Percentiles rank a stretch among this genome's conserved stretches.
Conservation (phyloP, 305 asterid genomes). For the Coffea humblotiana region DNA sequence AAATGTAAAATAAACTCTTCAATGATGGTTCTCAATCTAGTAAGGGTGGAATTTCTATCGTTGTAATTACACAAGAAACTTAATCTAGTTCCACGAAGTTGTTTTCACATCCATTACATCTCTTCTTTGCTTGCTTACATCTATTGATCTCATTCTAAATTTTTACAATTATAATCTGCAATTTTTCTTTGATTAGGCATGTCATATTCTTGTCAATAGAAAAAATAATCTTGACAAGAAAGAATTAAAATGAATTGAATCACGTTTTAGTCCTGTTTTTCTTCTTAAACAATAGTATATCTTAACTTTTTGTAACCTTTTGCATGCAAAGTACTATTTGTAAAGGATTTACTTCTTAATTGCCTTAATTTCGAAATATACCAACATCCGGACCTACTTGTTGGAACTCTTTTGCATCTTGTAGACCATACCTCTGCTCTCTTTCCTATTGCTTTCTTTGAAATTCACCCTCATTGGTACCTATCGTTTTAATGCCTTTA, state of each 20-base stretch:
- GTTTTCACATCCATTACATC: neutral
- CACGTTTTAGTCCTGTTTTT: constrained; percentile 1
- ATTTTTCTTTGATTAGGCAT: neutral
- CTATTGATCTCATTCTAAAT: neutral
- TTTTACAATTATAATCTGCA: neutral
- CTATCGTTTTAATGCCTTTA: neutral
- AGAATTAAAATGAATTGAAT: constrained; percentile 7
- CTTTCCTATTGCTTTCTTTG: neutral
- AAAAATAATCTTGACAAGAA: neutral
- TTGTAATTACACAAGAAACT: neutral
- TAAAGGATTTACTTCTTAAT: neutral
- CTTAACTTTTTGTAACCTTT: neutral
- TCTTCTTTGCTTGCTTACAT: neutral
- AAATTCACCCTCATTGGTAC: neutral
- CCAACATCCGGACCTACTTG: constrained; percentile 10
- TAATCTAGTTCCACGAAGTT: neutral
- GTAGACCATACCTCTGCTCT: neutral
- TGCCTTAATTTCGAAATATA: neutral
- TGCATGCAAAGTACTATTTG: neutral
- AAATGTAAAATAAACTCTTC: too few species aligned
- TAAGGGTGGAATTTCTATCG: neutral
- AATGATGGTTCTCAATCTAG: too few species aligned
- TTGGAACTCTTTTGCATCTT: constrained; percentile 5
- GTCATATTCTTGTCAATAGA: neutral
- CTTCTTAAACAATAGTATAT: neutral